phyloP scores from a whole-genome alignment of 495 filamentous ascomycete species.

The Neurospora africana region DNA sequence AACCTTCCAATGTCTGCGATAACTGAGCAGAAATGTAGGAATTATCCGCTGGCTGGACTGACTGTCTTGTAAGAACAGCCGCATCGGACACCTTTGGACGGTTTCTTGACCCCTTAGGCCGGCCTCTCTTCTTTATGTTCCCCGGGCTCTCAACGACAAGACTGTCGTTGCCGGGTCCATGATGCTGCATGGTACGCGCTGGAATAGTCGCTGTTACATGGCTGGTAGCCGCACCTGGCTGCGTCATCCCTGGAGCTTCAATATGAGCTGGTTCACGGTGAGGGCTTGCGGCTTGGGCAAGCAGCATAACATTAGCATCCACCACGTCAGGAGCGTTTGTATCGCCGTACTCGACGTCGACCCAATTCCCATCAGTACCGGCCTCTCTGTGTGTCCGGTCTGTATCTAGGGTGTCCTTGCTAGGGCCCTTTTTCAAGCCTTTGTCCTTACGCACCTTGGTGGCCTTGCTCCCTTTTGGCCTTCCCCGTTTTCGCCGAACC shows the following conservation, averaged over 20 bases:
- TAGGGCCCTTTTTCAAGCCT: slow-evolving; percentile 36
- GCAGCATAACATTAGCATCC: slow-evolving; percentile 19
- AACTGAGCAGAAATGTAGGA: background rate
- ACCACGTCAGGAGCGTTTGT: slow-evolving; percentile 10
- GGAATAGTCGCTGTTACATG: background rate
- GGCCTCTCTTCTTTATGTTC: slow-evolving; percentile 22
- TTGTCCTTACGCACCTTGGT: slow-evolving; percentile 40
- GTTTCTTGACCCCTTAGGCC: slow-evolving; percentile 41
- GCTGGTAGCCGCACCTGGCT: background rate
- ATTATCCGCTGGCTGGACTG: slow-evolving; percentile 2
- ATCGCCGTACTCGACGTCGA: slow-evolving; percentile 16
- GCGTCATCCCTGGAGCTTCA: background rate
- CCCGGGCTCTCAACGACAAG: slow-evolving; percentile 8
- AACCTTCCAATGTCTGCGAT: background rate
- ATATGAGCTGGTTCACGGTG: background rate
- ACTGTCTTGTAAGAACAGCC: slow-evolving; percentile 3
- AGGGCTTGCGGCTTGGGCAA: slow-evolving; percentile 13
- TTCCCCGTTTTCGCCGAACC: slow-evolving; percentile 33
- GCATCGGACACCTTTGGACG: slow-evolving; percentile 26
- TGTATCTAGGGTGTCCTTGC: background rate
- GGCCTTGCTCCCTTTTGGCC: slow-evolving; percentile 43
- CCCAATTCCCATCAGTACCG: slow-evolving; percentile 17
- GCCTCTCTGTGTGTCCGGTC: background rate
- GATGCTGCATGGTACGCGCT: background rate
- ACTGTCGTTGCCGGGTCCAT: background rate